Percentiles rank a stretch among this genome's conserved stretches.
Conservation (phyloP, 768 basidiomycete species). For the Podaxis sp. region DNA sequence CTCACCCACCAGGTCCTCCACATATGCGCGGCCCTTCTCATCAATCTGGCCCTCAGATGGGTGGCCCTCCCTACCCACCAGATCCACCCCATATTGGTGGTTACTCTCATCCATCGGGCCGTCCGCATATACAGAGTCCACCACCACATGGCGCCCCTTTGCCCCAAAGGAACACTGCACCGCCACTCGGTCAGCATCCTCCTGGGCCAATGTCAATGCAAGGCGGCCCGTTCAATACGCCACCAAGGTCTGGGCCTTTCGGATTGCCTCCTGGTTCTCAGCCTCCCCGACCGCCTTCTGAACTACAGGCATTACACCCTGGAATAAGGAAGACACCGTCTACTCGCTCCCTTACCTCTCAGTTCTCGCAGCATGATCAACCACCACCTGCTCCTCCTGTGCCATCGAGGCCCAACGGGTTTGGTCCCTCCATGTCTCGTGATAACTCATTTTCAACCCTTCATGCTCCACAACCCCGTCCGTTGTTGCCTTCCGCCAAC, state of each 20-base stretch:
- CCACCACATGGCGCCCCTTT: constrained; percentile 8
- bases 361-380: constrained; percentile 42
- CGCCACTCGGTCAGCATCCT: background rate
- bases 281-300: constrained; percentile 45
- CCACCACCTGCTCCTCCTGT: constrained; percentile 33
- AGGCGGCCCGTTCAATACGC: background rate
- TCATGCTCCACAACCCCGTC: constrained; percentile 41
- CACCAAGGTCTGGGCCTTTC: constrained; percentile 15
- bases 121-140: background rate
- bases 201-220: background rate
- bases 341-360: constrained; percentile 51
- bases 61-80: background rate
- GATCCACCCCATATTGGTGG: background rate
- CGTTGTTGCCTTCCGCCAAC: constrained; percentile 62
- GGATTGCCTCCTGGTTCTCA: constrained; percentile 22
- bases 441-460: constrained; percentile 35
- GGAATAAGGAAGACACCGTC: constrained; percentile 52
- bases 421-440: constrained; percentile 29
- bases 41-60: background rate
- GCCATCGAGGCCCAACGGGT: constrained; percentile 35
- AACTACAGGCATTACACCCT: constrained; percentile 30
- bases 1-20: background rate
- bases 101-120: background rate
- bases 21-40: background rate
- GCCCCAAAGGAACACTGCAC: background rate